Evolutionary conservation across 306 rosid species (phyloP).

Genomic region (Neltuma alba): DNA sequence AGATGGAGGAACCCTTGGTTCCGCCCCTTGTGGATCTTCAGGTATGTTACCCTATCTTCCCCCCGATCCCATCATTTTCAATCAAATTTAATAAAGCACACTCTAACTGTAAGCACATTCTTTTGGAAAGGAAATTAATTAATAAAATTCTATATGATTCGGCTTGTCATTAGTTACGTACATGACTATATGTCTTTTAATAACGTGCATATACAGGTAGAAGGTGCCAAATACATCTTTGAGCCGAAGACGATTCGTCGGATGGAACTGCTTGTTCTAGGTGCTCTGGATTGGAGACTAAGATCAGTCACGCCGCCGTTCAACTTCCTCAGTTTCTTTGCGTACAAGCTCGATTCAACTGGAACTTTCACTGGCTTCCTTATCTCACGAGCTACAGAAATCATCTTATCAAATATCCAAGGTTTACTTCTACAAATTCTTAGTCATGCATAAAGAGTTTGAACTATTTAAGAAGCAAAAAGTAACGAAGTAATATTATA

Average conservation of each 20-base stretch:
- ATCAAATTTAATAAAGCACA: not conserved
- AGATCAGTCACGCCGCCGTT: slow-evolving; percentile 85
- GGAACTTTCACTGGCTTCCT: slow-evolving; percentile 61
- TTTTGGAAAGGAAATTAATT: not conserved
- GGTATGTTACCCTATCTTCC: slow-evolving; percentile 44
- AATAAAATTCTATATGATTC: not conserved
- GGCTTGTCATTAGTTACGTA: slow-evolving; percentile 2
- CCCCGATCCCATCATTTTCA: not conserved
- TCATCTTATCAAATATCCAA: slow-evolving; percentile 69
- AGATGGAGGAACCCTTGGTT: slow-evolving; percentile 95
- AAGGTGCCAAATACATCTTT: slow-evolving; percentile 74
- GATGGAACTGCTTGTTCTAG: slow-evolving; percentile 83
- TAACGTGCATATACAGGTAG: slow-evolving; percentile 49
- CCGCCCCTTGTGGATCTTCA: slow-evolving; percentile 83
- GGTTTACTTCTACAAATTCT: slow-evolving; percentile 41
- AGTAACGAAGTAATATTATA: no score
- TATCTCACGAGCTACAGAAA: slow-evolving; percentile 72
- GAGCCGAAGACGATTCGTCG: slow-evolving; percentile 70
- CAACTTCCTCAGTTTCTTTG: slow-evolving; percentile 70
- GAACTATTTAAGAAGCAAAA: not conserved
- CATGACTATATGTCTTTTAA: not conserved
- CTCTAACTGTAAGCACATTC: not conserved
- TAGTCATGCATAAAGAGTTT: not conserved
- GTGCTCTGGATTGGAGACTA: slow-evolving; percentile 88
- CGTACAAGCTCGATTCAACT: slow-evolving; percentile 65